phyloP scores from a whole-genome alignment of 352 stramenopile genomes.

The Thraustochytrium sp. region DNA sequence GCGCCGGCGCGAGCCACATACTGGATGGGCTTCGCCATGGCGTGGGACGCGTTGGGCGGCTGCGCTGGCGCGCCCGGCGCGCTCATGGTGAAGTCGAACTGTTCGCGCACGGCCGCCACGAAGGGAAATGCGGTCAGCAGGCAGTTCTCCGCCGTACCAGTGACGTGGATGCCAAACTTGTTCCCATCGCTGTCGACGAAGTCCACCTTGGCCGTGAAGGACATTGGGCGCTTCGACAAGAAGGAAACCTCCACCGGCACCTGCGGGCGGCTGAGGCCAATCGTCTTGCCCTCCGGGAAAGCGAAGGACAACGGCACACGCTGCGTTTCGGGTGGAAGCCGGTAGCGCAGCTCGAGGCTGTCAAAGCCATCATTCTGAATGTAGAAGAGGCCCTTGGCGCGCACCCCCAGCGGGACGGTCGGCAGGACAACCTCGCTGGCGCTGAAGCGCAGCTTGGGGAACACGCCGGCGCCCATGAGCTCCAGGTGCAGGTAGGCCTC shows the following conservation, averaged over 20 bases:
- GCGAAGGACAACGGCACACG: constrained; percentile 66
- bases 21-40: constrained; percentile 47
- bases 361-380: constrained; percentile 80
- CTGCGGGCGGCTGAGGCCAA: constrained; percentile 69
- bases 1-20: constrained; percentile 47
- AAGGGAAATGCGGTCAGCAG: constrained; percentile 81
- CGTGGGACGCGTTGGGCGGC: no score
- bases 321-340: constrained; percentile 61
- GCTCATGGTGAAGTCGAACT: constrained; percentile 50
- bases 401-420: constrained; percentile 75
- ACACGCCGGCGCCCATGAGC: constrained; percentile 71
- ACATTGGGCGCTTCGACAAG: constrained; percentile 68
- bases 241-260: constrained; percentile 78
- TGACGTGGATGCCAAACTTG: constrained; percentile 70
- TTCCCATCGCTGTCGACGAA: constrained; percentile 84
- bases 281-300: constrained; percentile 76
- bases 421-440: constrained; percentile 72
- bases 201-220: constrained; percentile 79
- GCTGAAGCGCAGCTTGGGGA: constrained; percentile 82
- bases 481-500: constrained; percentile 72
- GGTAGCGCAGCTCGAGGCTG: constrained; percentile 74
- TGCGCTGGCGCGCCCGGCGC: no score
- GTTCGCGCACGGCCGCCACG: constrained; percentile 56
- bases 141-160: constrained; percentile 80
- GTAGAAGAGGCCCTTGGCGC: constrained; percentile 60